These are phyloP conservation scores for Streptanthus diversifolius DNA, from an alignment of 345 rosid genomes.

Conservation along the genomic window DNA sequence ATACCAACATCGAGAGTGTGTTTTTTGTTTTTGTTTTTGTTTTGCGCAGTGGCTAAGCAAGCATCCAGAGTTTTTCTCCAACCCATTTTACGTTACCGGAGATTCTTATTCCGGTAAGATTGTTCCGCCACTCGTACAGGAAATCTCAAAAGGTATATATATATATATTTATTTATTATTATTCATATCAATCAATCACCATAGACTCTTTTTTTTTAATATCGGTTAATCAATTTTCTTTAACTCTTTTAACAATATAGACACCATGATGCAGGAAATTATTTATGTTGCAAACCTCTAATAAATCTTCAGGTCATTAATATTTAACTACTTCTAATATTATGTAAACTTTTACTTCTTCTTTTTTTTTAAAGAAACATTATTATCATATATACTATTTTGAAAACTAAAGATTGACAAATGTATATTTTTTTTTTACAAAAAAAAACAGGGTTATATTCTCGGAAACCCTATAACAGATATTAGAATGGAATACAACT, in stretches of 20 bases:
- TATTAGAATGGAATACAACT: slow-evolving; percentile 24
- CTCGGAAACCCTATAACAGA: slow-evolving; percentile 47
- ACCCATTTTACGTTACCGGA: slow-evolving; percentile 50
- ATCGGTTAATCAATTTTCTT: background rate
- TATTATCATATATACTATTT: background rate
- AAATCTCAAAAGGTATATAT: slow-evolving; percentile 34
- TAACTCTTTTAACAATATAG: background rate
- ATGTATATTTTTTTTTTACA: background rate
- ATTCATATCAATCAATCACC: no score
- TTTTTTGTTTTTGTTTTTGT: background rate
- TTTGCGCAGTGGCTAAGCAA: slow-evolving; percentile 48
- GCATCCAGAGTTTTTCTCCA: slow-evolving; percentile 49
- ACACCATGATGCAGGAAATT: slow-evolving; percentile 8
- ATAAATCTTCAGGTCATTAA: slow-evolving; percentile 41
- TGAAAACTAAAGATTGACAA: background rate
- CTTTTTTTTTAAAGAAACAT: background rate
- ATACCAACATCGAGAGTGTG: no score
- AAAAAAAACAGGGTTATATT: slow-evolving; percentile 42
- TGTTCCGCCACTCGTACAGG: slow-evolving; percentile 48
- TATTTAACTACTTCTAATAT: background rate
- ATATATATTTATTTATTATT: no score
- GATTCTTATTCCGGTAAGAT: slow-evolving; percentile 60
- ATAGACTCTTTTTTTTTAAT: no score
- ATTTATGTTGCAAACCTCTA: slow-evolving; percentile 7
- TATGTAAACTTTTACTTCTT: background rate